Conservation (phyloP, 805 yeast genomes). For the Spathaspora sp. region DNA sequence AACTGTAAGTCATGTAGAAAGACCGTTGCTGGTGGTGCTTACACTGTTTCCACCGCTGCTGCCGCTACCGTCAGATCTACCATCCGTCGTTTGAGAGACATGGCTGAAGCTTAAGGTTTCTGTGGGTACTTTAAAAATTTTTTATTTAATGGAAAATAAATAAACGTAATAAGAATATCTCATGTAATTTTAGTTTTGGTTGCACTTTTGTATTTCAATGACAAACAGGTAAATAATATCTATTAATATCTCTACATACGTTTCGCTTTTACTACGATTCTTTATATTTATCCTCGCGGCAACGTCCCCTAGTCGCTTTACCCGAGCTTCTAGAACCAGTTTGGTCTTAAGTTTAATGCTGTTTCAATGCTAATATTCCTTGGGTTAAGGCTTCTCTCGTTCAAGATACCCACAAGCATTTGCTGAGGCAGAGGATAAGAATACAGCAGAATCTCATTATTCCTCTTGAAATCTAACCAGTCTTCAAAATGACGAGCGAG, state of each 20-base stretch:
- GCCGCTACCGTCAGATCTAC: slow-evolving; percentile 99
- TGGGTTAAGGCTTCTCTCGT: no score
- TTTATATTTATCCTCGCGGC: no score
- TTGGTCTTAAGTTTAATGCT: no score
- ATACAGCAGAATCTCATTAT: no score
- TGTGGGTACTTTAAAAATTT: neutral
- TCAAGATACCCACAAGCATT: no score
- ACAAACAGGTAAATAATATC: neutral
- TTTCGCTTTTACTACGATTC: no score
- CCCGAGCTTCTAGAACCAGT: no score
- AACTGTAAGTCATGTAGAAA: slow-evolving; percentile 89
- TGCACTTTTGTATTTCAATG: neutral
- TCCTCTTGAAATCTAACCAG: no score
- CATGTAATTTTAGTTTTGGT: slow-evolving; percentile 5
- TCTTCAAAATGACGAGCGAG: no score
- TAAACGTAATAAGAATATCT: slow-evolving; percentile 2
- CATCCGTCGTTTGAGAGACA: slow-evolving; percentile 99
- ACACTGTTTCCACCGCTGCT: slow-evolving; percentile 98
- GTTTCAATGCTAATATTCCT: no score
- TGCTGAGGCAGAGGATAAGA: no score
- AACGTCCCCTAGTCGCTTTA: no score
- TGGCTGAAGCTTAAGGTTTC: slow-evolving; percentile 90
- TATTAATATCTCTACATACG: neutral
- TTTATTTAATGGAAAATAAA: neutral
- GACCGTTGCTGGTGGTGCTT: slow-evolving; percentile 99